phyloP scores from a whole-genome alignment of 2,329 filamentous ascomycete genomes.

The Stagonosporopsis vannaccii region DNA sequence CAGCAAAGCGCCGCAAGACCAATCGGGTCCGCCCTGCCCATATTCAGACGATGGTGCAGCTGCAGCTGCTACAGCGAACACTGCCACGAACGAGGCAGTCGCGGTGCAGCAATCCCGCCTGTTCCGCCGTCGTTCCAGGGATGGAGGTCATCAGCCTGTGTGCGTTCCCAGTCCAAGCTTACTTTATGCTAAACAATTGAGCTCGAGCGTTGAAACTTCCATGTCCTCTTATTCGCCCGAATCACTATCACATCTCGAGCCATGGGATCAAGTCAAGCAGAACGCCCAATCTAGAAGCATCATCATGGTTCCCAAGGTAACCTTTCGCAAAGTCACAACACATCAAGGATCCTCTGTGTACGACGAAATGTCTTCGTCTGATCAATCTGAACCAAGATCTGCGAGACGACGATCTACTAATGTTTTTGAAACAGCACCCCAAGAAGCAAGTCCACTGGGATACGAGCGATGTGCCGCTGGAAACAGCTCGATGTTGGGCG shows the following conservation, averaged over 20 bases:
- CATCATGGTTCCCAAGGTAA: conserved; percentile 10
- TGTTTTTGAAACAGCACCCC: not conserved
- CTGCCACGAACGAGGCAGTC: conserved; percentile 2
- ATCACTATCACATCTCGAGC: conserved; percentile 10
- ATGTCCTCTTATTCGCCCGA: conserved; percentile 19
- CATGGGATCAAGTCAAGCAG: conserved; percentile 17
- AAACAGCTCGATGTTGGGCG: conserved; percentile 2
- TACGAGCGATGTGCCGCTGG: conserved; percentile 4
- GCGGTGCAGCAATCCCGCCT: conserved; percentile 1
- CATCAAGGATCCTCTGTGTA: not conserved
- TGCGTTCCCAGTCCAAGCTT: conserved; percentile 5
- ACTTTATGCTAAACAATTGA: not conserved
- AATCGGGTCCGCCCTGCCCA: conserved; percentile 20
- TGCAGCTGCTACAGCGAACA: conserved; percentile 5
- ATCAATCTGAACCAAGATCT: not conserved
- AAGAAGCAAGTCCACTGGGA: conserved; percentile 12
- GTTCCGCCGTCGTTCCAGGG: not conserved
- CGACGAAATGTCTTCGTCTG: not conserved
- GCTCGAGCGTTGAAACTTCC: conserved; percentile 3
- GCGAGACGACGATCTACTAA: not conserved
- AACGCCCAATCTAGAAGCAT: conserved; percentile 17
- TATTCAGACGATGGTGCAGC: conserved; percentile 18
- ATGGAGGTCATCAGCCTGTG: conserved; percentile 2
- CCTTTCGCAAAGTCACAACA: conserved; percentile 13
- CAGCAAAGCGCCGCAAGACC: conserved; percentile 28